Conservation (phyloP, 129 eudicot species). For the Centaurea solstitialis region DNA sequence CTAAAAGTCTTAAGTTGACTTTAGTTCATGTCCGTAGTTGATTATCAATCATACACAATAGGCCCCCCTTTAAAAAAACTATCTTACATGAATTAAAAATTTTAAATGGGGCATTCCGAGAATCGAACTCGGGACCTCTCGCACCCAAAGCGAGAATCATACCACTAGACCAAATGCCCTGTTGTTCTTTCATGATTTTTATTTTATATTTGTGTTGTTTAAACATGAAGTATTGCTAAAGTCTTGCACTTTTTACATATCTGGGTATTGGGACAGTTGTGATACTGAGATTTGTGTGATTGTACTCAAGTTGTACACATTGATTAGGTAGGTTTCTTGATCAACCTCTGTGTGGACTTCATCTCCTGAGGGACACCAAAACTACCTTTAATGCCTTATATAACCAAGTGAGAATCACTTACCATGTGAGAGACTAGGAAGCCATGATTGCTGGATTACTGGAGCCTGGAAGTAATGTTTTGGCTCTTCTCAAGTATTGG, state of each 20-base stretch:
- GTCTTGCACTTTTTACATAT: neutral
- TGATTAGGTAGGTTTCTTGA: no score
- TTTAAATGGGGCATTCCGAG: conserved; percentile 52
- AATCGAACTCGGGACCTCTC: conserved; percentile 88
- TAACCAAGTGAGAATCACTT: no score
- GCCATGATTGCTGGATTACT: no score
- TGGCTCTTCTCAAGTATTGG: no score
- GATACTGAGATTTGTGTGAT: no score
- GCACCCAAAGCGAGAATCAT: conserved; percentile 96
- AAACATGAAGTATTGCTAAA: neutral
- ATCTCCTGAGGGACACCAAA: no score
- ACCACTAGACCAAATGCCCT: conserved; percentile 59
- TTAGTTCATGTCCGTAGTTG: neutral
- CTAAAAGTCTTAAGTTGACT: neutral
- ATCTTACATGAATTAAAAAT: neutral
- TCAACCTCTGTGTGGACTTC: no score
- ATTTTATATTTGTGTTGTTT: neutral
- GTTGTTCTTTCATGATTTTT: neutral
- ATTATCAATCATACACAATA: neutral
- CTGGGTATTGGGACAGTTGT: neutral
- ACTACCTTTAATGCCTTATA: no score
- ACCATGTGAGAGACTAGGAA: no score
- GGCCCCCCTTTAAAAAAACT: neutral
- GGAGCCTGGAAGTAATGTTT: no score
- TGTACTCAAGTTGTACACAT: no score